phyloP scores from a whole-genome alignment of 176 grass and related monocot species.

The Eragrostis nindensis region DNA sequence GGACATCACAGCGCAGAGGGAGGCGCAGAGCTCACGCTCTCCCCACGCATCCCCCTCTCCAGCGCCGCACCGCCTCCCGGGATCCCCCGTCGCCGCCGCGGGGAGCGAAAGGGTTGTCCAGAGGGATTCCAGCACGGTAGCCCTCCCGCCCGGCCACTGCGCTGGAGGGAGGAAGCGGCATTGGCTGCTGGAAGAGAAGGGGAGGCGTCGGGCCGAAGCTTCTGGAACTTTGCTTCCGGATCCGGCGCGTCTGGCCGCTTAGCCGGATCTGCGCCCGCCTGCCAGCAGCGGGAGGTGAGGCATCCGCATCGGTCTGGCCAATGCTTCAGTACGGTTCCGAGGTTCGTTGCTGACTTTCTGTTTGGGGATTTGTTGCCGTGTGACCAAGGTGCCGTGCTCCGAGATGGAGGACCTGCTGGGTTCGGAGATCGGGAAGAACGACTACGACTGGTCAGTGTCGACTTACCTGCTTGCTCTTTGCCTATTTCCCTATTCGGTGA shows the following conservation, averaged over 20 bases:
- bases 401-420: conserved; percentile 87
- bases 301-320: background rate
- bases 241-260: background rate
- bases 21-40: conserved; percentile 37
- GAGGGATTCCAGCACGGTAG: background rate
- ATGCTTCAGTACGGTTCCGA: background rate
- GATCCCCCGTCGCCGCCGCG: background rate
- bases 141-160: background rate
- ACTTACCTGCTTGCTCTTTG: background rate
- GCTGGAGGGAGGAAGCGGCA: background rate
- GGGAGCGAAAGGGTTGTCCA: background rate
- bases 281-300: conserved; percentile 5
- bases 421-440: conserved; percentile 92
- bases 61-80: background rate
- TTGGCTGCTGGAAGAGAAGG: conserved; percentile 3
- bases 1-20: conserved; percentile 10
- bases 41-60: conserved; percentile 16
- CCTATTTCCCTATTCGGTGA: background rate
- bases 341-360: background rate
- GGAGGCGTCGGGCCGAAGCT: background rate
- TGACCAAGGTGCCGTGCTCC: conserved; percentile 3
- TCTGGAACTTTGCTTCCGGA: conserved; percentile 16
- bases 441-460: conserved; percentile 83
- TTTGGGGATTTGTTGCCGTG: conserved; percentile 26
- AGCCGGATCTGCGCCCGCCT: conserved; percentile 10